Base-by-base conservation (phyloP, 257 asterid species). In the Haberlea rhodopensis region DNA sequence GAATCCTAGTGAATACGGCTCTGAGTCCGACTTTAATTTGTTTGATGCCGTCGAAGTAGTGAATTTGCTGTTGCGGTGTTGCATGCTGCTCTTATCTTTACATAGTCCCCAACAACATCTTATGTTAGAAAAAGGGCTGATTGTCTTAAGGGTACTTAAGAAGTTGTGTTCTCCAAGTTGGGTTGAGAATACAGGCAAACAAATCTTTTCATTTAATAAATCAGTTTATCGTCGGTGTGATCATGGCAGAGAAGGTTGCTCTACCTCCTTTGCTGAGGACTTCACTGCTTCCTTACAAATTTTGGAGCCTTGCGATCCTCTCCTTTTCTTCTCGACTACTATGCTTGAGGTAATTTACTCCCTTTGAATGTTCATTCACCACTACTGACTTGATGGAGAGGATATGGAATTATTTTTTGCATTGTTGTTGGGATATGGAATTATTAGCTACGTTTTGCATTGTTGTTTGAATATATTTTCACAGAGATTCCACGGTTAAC, bases 331-430 rank as follows among this genome's bases (percentile, higher is more conserved):
- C 62, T 48, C 66, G 58, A 75, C 84, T 65, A 69, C 86, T 23
- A 73, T 86, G 65, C 84, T 89, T 56, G 97, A 87, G 97, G 98
- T 92, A 81, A 73, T 72, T 71, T 48, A 56, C 16, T 2, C 28
- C 26, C 66, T 66, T 49, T 11, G 26, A 8, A 18, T 75, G 70
- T 22, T 28, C 53, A 8, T 64, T 29, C 58, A 69, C 53, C 58
- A 60, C 70, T 57, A 46, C 8, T 61, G 20, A 15, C 48, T 67
- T 24, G 32, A 32, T 10, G 1, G 58, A 40, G 63, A 26, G 57
- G 51, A 58, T 65, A 53, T 63, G 34, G 40, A 45, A 46, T 21
- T 49, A 23, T 6, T 24, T n/a, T n/a, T n/a, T n/a, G n/a, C n/a
- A n/a, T n/a, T n/a, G n/a, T n/a, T n/a, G n/a, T n/a, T n/a, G n/a